Evolutionary conservation across 148 eudicot species (phyloP), one percentile per base, ranked within the genome.

Genomic region (Fagopyrum homotropicum): DNA sequence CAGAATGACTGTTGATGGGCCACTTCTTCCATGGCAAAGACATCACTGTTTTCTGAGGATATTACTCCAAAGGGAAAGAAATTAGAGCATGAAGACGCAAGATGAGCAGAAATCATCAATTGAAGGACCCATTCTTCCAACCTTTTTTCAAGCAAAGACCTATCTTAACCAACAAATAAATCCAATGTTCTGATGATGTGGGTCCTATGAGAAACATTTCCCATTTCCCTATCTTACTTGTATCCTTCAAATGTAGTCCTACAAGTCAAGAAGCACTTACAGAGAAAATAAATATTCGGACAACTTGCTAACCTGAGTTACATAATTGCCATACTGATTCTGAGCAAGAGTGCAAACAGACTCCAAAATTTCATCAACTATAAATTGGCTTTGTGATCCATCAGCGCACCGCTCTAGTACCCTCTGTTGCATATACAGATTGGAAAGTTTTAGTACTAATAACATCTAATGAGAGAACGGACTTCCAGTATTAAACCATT

Each of bases 251-350:
- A 40, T 40, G n/a, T 40, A 30, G 6, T 14, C 47, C 8, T 17
- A 43, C 6, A 66, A 40, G 30, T 40, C 47, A 66, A 66, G 46
- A 66, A 66, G 71, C 71, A 66, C 71, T 15, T 19, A 22, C 29
- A 60, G 54, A 73, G 2, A 72, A 54, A 74, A 35, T 10, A 22
- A 4, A 46, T 40, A 77, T 66, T 11, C 11, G 74, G 55, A 70
- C 49, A 73, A 54, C 59, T 49, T 49, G 74, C 80, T 14, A 74
- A 93, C 98, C 98, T 93, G 98, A 35, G 88, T 87, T 51, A 93
- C 98, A 86, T 93, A 93, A 82, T 91, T 93, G 75, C 98, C 98
- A 82, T 93, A 93, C 80, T 93, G 97, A 74, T 93, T 97, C 80
- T 89, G 98, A 45, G 97, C 97, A 78, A 93, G 95, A 76, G 76